These are phyloP conservation scores for Pseudotulostoma volvatum DNA, from an alignment of 495 filamentous ascomycete genomes.

Conservation along the genomic window DNA sequence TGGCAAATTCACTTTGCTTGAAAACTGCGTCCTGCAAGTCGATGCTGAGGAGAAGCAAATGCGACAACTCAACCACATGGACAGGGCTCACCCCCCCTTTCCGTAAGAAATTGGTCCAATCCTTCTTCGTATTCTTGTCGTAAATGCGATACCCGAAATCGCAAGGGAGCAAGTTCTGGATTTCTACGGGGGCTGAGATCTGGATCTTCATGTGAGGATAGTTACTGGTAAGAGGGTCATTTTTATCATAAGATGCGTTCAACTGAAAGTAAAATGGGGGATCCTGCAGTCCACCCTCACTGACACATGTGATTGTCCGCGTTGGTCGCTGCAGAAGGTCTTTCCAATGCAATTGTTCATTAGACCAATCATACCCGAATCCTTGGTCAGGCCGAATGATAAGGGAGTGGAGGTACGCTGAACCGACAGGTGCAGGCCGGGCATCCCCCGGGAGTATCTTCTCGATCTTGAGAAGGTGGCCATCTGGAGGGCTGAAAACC, in stretches of 20 bases:
- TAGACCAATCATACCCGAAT: slow-evolving; percentile 92
- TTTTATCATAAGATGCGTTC: slow-evolving; percentile 64
- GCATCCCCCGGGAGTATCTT: slow-evolving; percentile 88
- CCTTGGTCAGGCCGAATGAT: slow-evolving; percentile 90
- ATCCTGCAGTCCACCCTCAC: slow-evolving; percentile 58
- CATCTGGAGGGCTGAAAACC: slow-evolving; percentile 77
- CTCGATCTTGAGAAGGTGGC: slow-evolving; percentile 90
- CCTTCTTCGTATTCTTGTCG: slow-evolving; percentile 91
- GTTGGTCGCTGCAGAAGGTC: slow-evolving; percentile 73
- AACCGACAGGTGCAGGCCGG: slow-evolving; percentile 81
- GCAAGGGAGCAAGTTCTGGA: slow-evolving; percentile 88
- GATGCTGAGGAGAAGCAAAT: slow-evolving; percentile 78
- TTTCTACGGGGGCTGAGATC: slow-evolving; percentile 77
- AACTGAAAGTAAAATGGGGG: slow-evolving; percentile 94
- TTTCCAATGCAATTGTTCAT: slow-evolving; percentile 77
- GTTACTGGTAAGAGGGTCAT: slow-evolving; percentile 58
- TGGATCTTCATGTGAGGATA: slow-evolving; percentile 93
- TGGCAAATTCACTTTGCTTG: slow-evolving; percentile 87
- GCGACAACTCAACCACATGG: slow-evolving; percentile 89
- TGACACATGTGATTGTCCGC: slow-evolving; percentile 68
- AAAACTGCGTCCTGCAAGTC: slow-evolving; percentile 93
- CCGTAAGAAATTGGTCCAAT: slow-evolving; percentile 95
- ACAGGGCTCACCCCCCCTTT: slow-evolving; percentile 94
- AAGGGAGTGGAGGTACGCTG: slow-evolving; percentile 76
- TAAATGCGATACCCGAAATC: slow-evolving; percentile 99